Base-by-base conservation (phyloP, 164 flowering plant genomes). In the Piper longum region DNA sequence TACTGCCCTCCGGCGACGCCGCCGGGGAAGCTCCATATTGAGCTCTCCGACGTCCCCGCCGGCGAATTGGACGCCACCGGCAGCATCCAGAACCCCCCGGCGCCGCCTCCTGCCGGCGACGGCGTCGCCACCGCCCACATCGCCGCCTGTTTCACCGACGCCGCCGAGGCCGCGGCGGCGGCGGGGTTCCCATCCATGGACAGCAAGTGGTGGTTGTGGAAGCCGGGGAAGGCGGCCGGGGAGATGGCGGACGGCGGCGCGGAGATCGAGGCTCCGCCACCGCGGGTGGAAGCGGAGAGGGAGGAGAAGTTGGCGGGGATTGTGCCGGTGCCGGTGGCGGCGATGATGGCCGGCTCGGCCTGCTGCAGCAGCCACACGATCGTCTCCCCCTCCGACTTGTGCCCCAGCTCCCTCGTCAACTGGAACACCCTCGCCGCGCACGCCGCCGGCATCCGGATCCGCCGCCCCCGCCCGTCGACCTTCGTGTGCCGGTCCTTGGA, bases 391-490 rank as follows among this genome's bases (percentile, higher is more conserved):
- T 88, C 96, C 43, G 96, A 86, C 64, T 88, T 85, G 61, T 86
- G 84, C 8, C 92, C 86, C 62, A 88, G 67, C 63, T 86, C 92
- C 36, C 85, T 66, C 0, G 92, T 88, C 65, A 88, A 57, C 58
- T 88, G 96, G 52, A 86, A 88, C 16, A 88, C 91, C 64, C 96
- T 73, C 16, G 96, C 96, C 0, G 96, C 89, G 58, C 93, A 87
- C 2, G 85, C 69, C 5, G 86, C 90, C 64, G 96, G 93, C 91
- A 89, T 89, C 58, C 93, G 76, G 61, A 87, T 87, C 40, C 91
- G 75, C 44, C 91, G 80, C 16, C 91, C 96, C 11, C 91, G 72
- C 1, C 95, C 91, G 61, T 88, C 95, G 6, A 87, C 95, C 64
- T 87, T 87, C 4, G 86, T 85, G 77, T 84, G 96, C 5, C 96